Conservation (phyloP, 345 rosid species). For the Carallia pectinifolia region DNA sequence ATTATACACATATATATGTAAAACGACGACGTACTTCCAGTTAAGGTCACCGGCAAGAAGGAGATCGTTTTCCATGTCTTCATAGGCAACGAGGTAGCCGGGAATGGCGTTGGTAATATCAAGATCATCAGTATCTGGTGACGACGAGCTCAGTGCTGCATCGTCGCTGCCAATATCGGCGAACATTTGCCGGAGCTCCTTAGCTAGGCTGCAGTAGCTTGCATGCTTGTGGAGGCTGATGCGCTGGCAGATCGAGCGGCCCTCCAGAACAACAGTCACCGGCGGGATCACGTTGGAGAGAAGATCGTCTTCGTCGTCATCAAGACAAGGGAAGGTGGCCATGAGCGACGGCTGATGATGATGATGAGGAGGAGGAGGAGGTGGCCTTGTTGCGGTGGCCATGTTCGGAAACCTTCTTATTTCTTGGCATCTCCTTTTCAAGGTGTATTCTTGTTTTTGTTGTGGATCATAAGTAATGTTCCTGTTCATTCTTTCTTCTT, state of each 20-base stretch:
- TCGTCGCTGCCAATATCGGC: constrained; percentile 50
- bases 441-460: constrained; percentile 41
- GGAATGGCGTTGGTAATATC: constrained; percentile 84
- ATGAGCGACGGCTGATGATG: constrained; percentile 18
- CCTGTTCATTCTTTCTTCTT: constrained; percentile 20
- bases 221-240: constrained; percentile 72
- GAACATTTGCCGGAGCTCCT: constrained; percentile 78
- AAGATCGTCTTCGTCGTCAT: constrained; percentile 64
- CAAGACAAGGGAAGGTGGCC: constrained; percentile 32
- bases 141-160: not conserved
- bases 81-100: constrained; percentile 76
- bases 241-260: constrained; percentile 88
- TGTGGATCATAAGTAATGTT: constrained; percentile 43
- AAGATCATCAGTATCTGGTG: constrained; percentile 40
- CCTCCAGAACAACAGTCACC: constrained; percentile 81
- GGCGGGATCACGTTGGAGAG: constrained; percentile 67
- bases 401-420: constrained; percentile 18
- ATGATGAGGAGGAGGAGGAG: constrained; percentile 18
- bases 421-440: constrained; percentile 52
- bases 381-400: constrained; percentile 8
- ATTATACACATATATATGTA: not conserved
- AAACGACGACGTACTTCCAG: constrained; percentile 59
- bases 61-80: constrained; percentile 89
- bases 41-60: constrained; percentile 91
- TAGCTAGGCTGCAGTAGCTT: constrained; percentile 77